Base-by-base conservation (phyloP, 2,329 filamentous ascomycete species). In the Verticillium zaregamsianum region DNA sequence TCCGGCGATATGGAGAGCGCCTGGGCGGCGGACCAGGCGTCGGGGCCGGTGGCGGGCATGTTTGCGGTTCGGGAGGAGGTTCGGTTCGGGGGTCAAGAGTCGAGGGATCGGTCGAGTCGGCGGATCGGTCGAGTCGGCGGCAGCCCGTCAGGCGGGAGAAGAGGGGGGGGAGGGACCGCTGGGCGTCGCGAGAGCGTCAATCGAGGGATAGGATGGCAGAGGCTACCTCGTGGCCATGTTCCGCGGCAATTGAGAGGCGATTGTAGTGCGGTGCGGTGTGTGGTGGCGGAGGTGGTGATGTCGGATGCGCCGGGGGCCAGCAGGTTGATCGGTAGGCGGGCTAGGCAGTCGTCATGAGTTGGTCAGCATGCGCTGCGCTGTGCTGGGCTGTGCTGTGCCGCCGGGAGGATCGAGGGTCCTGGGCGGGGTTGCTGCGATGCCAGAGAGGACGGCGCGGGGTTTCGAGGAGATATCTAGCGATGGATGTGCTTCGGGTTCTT, bases 21-120 rank as follows among this genome's bases (percentile, higher is more conserved):
- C 67, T 77, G 80, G 61, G 81, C 81, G 63, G 81, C 75, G 62
- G 81, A 80, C 55, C 73, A 71, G 72, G 82, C 81, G 74, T 85
- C 79, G 40, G 5, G n/a, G 40, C 40, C 40, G 68, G 78, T 78
- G 37, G 82, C 80, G 82, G 85, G 85, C 37, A 62, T 74, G 61
- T 39, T 28, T 39, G 57, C 15, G 57, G 20, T 28, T 17, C 5
- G 5, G 56, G 35, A 8, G 20, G 12, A 49, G n/a, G n/a, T 32
- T 31, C 23, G 23, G 35, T 25, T 40, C 37, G 56, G 37, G n/a
- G n/a, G 23, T 15, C 28, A 28, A 28, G 28, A 28, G 28, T 28
- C 5, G 28, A 28, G 28, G 28, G 28, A 28, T 28, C 28, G 28
- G 35, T 58, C 33, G 33, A n/a, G n/a, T n/a, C n/a, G n/a, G n/a